Evolutionary conservation across 2,329 filamentous ascomycete genomes (phyloP), one percentile per base, ranked within the genome.

Genomic region (Septoria petroselini): DNA sequence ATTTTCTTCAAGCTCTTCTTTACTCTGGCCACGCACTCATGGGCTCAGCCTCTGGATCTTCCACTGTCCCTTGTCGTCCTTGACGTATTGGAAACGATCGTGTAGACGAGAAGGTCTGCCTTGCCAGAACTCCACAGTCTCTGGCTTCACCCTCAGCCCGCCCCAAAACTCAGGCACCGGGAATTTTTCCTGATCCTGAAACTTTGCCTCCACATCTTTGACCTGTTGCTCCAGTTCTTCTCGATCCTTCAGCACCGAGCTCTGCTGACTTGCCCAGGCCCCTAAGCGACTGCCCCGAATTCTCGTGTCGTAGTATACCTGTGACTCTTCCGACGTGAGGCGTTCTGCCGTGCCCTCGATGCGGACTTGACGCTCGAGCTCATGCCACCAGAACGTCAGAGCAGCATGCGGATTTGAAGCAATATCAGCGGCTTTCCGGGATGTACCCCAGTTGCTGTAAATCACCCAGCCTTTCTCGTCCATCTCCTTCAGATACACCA

Each of bases 151-250:
- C 61, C 91, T 82, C 68, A 96, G 67, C 0, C 93, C 93, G 23
- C 93, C 93, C 93, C 93, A 98, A 68, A 95, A 96, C 7, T 87
- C 84, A 3, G 93, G 93, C 41, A 96, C 83, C 1, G 91, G 91
- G 58, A 98, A 95, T 49, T 86, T 72, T 21, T 95, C 86, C 57
- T 79, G 64, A 1, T 82, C 87, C 34, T 84, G 78, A 67, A 95
- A 98, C 59, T 74, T 78, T 68, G 79, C 73, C 73, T 95, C 87
- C 29, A 84, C 78, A 63, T 95, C 88, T 57, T 75, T 76, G 0
- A 97, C 90, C 76, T 85, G 84, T 29, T 75, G 72, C 65, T 95
- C 88, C 52, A 98, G 71, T 71, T 88, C 76, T 54, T 78, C 79
- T 41, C 91, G 76, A 3, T 86, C 86, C 37, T 60, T 60, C 49